Evolutionary conservation across 805 yeast species (phyloP).

Genomic region (Kazachstania kunashirensis): DNA sequence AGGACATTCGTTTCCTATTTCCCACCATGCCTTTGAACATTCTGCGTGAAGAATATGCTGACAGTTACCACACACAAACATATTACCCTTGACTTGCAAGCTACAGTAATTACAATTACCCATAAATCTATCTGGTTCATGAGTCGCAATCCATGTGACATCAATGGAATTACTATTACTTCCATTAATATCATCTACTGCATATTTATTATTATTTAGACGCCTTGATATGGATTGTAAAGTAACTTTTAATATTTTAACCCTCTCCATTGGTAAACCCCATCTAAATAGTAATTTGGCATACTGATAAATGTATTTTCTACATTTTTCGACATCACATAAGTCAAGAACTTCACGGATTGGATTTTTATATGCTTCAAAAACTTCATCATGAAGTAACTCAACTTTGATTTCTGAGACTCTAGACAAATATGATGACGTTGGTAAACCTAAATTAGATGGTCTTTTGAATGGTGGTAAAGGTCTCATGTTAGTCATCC

Average conservation of each 20-base stretch:
- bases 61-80: slow-evolving; percentile 63
- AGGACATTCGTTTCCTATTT: slow-evolving; percentile 49
- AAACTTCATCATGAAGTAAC: slow-evolving; percentile 21
- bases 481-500: background rate
- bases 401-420: slow-evolving; percentile 21
- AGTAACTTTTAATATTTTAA: slow-evolving; percentile 57
- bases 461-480: background rate
- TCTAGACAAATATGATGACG: background rate
- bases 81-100: slow-evolving; percentile 45
- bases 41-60: slow-evolving; percentile 68
- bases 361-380: slow-evolving; percentile 15
- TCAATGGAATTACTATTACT: slow-evolving; percentile 10
- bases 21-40: slow-evolving; percentile 82
- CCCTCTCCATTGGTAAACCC: slow-evolving; percentile 75
- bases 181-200: background rate
- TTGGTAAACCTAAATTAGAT: slow-evolving; percentile 1
- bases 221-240: slow-evolving; percentile 16
- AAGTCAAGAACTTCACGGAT: slow-evolving; percentile 18
- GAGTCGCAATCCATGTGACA: slow-evolving; percentile 13
- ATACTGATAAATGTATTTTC: slow-evolving; percentile 52
- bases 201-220: background rate
- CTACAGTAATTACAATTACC: slow-evolving; percentile 60
- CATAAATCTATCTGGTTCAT: slow-evolving; percentile 1
- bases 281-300: slow-evolving; percentile 69
- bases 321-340: slow-evolving; percentile 20